A percentile compares a stretch with the other conserved stretches of the same genome.
phyloP scores from a whole-genome alignment of 176 grass and related monocot genomes.

The Dactylis glomerata region DNA sequence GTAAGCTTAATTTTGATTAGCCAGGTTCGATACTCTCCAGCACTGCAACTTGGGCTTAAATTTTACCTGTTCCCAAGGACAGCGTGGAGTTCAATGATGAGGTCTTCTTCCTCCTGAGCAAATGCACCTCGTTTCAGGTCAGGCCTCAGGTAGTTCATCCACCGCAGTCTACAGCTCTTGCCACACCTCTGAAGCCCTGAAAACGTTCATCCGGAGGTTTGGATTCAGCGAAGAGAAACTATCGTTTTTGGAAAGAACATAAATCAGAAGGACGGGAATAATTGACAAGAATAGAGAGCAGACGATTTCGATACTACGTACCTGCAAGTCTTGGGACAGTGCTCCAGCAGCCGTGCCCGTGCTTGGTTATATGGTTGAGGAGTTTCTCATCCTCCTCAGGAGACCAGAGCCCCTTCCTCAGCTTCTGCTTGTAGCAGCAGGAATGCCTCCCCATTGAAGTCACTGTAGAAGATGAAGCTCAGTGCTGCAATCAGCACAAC shows the following conservation, averaged over 20 bases:
- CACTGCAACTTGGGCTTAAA: not conserved
- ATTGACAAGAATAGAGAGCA: slow-evolving; percentile 5
- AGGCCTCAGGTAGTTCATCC: slow-evolving; percentile 94
- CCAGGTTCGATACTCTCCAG: not conserved
- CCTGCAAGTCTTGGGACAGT: slow-evolving; percentile 74
- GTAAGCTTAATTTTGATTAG: not conserved
- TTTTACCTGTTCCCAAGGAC: slow-evolving; percentile 62
- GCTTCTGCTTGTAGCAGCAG: slow-evolving; percentile 77
- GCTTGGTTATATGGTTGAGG: slow-evolving; percentile 63
- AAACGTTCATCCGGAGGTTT: slow-evolving; percentile 16
- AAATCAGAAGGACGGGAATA: not conserved
- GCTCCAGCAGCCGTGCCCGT: slow-evolving; percentile 79
- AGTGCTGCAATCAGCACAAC: slow-evolving; percentile 20
- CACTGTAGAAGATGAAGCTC: slow-evolving; percentile 39
- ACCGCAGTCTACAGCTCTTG: slow-evolving; percentile 96
- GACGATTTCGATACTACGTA: not conserved
- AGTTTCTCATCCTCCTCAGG: slow-evolving; percentile 83
- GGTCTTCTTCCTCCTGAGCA: slow-evolving; percentile 55
- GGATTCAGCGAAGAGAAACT: not conserved
- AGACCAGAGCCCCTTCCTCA: slow-evolving; percentile 81
- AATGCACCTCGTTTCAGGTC: slow-evolving; percentile 81
- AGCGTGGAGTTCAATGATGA: slow-evolving; percentile 58
- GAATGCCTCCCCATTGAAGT: slow-evolving; percentile 67
- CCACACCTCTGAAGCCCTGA: slow-evolving; percentile 92
- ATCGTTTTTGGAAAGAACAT: not conserved